phyloP scores from a whole-genome alignment of 192 early-diverging fungal genomes.

The Rhizophlyctis rosea region DNA sequence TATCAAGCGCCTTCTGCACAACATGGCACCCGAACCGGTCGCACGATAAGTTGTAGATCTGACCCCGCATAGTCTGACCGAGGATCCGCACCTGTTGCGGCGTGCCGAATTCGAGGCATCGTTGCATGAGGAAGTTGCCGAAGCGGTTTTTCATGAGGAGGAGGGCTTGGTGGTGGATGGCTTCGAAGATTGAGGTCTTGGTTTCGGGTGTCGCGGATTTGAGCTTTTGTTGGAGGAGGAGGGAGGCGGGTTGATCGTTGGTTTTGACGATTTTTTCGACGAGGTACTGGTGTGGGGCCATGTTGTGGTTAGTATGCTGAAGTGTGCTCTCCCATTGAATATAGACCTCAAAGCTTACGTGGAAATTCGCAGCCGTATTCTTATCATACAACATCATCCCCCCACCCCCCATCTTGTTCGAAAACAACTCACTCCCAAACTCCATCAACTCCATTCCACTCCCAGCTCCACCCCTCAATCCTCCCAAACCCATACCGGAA shows the following conservation, averaged over 20 bases:
- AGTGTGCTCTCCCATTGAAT: neutral
- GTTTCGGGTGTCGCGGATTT: constrained; percentile 51
- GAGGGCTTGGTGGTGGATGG: constrained; percentile 54
- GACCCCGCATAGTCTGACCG: constrained; percentile 57
- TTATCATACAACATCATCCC: no score
- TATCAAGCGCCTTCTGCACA: constrained; percentile 71
- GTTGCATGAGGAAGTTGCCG: constrained; percentile 74
- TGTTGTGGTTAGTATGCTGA: neutral
- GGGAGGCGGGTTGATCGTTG: constrained; percentile 71
- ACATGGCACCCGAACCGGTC: constrained; percentile 80
- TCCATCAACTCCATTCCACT: no score
- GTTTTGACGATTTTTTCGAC: constrained; percentile 69
- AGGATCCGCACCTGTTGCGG: constrained; percentile 55
- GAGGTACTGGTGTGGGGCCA: constrained; percentile 40
- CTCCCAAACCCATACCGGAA: no score
- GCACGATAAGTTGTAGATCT: constrained; percentile 59
- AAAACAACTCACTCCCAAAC: no score
- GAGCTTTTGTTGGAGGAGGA: constrained; percentile 68
- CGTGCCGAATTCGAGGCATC: constrained; percentile 63
- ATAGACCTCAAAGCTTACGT: constrained; percentile 17
- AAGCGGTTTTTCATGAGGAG: constrained; percentile 70
- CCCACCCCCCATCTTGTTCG: no score
- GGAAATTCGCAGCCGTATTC: constrained; percentile 25
- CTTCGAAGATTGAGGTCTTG: constrained; percentile 57
- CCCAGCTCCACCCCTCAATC: no score